Conservation (phyloP, 768 basidiomycete species). For the Amanita exitialis region DNA sequence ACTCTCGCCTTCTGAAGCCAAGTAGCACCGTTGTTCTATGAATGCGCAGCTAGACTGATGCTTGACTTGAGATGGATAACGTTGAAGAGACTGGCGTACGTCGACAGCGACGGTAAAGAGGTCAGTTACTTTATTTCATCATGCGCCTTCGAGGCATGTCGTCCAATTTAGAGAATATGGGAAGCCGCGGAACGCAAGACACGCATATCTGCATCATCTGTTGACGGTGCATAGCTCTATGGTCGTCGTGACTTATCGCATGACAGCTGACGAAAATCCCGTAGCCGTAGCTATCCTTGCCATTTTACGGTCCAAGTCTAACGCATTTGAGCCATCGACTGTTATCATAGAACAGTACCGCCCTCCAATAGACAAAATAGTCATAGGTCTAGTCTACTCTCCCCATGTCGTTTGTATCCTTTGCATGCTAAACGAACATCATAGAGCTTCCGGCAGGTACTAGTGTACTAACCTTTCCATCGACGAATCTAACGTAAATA, state of each 20-base stretch:
- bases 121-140: slow-evolving; percentile 23
- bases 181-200: slow-evolving; percentile 83
- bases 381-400: slow-evolving; percentile 58
- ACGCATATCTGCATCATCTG: slow-evolving; percentile 61
- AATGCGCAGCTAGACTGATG: background rate
- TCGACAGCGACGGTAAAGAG: slow-evolving; percentile 68
- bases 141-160: slow-evolving; percentile 3
- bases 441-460: slow-evolving; percentile 29
- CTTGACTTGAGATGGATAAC: slow-evolving; percentile 61
- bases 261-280: background rate
- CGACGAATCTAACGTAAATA: slow-evolving; percentile 12
- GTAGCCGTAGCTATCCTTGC: slow-evolving; percentile 81
- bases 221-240: slow-evolving; percentile 66
- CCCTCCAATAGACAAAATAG: slow-evolving; percentile 69
- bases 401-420: background rate
- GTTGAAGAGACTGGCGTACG: slow-evolving; percentile 72
- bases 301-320: slow-evolving; percentile 64
- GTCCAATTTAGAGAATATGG: slow-evolving; percentile 58
- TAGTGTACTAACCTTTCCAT: background rate
- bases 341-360: slow-evolving; percentile 90
- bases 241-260: background rate
- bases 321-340: slow-evolving; percentile 65
- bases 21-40: background rate
- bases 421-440: background rate
- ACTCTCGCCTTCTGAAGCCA: slow-evolving; percentile 1